A percentile compares a stretch with the other conserved stretches of the same genome.
These are phyloP conservation scores for Solanum lycopersicoides DNA, from an alignment of 257 asterid genomes.

Conservation along the genomic window DNA sequence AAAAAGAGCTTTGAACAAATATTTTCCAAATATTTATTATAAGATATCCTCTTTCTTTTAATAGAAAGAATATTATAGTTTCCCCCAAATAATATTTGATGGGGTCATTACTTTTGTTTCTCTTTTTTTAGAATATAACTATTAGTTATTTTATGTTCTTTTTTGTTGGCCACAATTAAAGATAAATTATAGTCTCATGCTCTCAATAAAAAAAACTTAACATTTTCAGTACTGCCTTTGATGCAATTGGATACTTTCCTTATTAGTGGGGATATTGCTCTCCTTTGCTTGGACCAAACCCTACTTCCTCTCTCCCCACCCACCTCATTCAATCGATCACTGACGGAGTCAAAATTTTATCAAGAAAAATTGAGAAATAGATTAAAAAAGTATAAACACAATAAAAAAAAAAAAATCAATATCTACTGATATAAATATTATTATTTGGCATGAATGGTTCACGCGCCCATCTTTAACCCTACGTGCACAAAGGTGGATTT, in stretches of 20 bases:
- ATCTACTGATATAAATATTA: too few relatives aligned
- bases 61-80: not conserved
- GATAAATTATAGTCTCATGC: not conserved
- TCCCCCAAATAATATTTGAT: not conserved
- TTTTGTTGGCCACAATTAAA: not conserved
- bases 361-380: not conserved
- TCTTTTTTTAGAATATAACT: not conserved
- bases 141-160: not conserved
- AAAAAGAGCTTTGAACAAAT: not conserved
- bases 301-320: not conserved
- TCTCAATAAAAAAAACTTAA: not conserved
- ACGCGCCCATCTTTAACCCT: not conserved
- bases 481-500: accelerated
- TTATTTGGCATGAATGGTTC: not conserved
- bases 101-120: not conserved
- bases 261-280: not conserved
- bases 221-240: not conserved
- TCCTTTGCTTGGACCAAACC: not conserved
- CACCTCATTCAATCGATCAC: too few relatives aligned
- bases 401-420: not conserved
- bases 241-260: not conserved
- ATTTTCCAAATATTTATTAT: not conserved
- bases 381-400: not conserved
- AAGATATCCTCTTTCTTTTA: not conserved
- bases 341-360: not conserved